Evolutionary conservation across 2,329 filamentous ascomycete genomes (phyloP), one percentile per base, ranked within the genome.

Genomic region (Xylariaceae sp.): DNA sequence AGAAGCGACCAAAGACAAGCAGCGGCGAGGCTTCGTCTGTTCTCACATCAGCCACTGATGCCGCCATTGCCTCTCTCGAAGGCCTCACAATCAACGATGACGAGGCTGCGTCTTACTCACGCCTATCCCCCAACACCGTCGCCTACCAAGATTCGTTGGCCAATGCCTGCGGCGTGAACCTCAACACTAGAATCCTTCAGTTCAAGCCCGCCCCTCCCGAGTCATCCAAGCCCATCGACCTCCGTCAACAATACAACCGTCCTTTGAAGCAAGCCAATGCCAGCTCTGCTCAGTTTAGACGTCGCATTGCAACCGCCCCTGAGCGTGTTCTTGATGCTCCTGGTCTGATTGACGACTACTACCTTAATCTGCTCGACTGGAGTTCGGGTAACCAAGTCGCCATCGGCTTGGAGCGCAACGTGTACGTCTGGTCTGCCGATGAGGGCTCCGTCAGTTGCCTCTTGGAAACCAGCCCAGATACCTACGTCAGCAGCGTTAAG

Each of bases 141-240:
- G 92, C 92, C 19, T 97, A 96, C 67, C 87, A 96, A 68, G 89
- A 93, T 48, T 92, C 90, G 3, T 75, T 97, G 37, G 91, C 92
- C 37, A 85, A 83, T 55, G 92, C 92, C 40, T 97, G 92, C 66
- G 93, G 91, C 46, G 89, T 98, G 52, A 92, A 83, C 63, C 80
- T 95, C 52, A 95, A 91, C 75, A 94, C 91, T 44, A 88, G 93
- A 52, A 98, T 98, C 59, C 85, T 98, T 41, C 88, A 93, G 49
- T 98, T 96, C 79, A 98, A 98, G 83, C 93, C 93, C 44, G 90
- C 92, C 2, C 82, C 93, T n/a, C 93, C 93, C 4, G 93, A 97
- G 73, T 97, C 93, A 6, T 95, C 91, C 25, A 96, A 95, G 78
- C 93, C 93, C 27, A 95, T 98, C 64, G 93, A 98, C 66, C 84